Evolutionary conservation across 2,329 filamentous ascomycete genomes (phyloP).

Genomic region (Monosporascus cannonballus): DNA sequence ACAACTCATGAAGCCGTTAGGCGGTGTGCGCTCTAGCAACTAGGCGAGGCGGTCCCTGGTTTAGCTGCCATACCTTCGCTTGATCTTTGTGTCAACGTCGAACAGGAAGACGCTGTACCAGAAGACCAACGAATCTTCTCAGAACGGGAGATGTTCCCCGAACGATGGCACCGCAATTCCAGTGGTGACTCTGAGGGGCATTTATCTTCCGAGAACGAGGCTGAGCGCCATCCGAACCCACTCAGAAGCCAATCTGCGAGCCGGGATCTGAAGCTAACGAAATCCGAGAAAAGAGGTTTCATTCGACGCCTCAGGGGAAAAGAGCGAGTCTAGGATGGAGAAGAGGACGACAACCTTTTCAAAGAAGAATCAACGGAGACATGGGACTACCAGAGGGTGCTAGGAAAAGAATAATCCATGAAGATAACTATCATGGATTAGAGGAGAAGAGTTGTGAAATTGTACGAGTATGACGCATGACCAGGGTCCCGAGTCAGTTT

Average conservation of each 20-base stretch:
- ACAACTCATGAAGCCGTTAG: constrained; percentile 3
- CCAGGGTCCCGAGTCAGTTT: no score
- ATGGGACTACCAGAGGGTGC: no score
- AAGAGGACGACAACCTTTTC: no score
- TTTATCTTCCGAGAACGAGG: neutral
- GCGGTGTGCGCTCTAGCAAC: constrained; percentile 1
- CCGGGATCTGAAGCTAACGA: neutral
- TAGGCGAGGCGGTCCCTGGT: neutral
- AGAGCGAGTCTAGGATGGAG: no score
- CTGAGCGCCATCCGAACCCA: neutral
- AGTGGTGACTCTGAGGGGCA: neutral
- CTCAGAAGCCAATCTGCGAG: no score
- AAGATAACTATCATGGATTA: no score
- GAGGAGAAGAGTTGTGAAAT: no score
- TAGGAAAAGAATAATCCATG: no score
- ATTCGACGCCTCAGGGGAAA: neutral
- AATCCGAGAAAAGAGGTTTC: neutral
- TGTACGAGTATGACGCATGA: no score
- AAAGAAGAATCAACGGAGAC: no score
- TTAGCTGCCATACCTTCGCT: neutral
- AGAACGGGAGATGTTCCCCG: neutral
- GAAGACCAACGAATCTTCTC: neutral
- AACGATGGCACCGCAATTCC: neutral
- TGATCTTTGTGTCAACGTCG: neutral
- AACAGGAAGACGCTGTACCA: neutral